Evolutionary conservation across 495 filamentous ascomycete genomes (phyloP), one percentile per base, ranked within the genome.

Genomic region (Lichina pygmaea): DNA sequence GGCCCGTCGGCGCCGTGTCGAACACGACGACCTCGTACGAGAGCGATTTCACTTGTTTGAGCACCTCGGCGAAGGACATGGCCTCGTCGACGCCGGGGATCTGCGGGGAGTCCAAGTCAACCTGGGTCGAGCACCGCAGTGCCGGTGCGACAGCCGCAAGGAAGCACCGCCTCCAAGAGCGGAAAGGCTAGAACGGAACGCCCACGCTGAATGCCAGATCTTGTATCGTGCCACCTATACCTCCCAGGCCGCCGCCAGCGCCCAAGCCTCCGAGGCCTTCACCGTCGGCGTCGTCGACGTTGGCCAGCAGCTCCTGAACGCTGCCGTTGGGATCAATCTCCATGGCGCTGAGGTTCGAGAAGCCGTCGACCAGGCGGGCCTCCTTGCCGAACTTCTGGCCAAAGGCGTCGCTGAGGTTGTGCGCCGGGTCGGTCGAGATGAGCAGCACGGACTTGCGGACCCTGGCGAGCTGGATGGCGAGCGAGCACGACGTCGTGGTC

Each of bases 371-470:
- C 15, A 93, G 71, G 44, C 84, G 75, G 39, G 89, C 89, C 61
- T 95, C 89, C 69, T 99, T 99, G 60, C 89, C 89, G 57, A 99
- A 99, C 61, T 99, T 95, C 64, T 95, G 86, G 52, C 79, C 81
- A 57, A 99, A 95, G 45, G 89, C 89, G 65, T 99, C 89, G 58
- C 81, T 89, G 45, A 99, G 71, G 61, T 99, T 99, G 71, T 99
- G 89, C 44, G 89, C 89, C 48, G 89, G 89, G 59, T 99, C 89
- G 53, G 89, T 99, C 30, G 86, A 94, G 62, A 99, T 95, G 51
- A 99, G 75, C 39, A 99, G 70, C 41, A 99, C 91, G 41, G 81
- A 91, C 58, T 84, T 81, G 63, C 91, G 84, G 47, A 81, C 83
- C 63, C 81, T 86, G 55, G 89, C 81, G n/a, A 99, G 77, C 60